phyloP scores from a whole-genome alignment of 2,329 filamentous ascomycete species.

The Aspergillus terreus region DNA sequence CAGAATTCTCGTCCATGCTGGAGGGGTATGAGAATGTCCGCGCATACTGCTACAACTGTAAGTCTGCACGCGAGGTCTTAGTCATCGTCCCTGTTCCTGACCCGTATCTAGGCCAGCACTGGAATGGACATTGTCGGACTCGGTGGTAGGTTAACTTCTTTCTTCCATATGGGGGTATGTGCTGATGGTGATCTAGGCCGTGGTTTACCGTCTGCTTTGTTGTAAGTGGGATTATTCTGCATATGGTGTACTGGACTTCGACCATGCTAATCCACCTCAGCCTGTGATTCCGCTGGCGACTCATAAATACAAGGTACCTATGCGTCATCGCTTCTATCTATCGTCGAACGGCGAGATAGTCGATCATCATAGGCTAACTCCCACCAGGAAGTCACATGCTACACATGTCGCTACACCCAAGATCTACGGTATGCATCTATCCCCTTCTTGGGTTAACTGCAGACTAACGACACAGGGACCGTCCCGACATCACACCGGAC shows the following conservation, averaged over 20 bases:
- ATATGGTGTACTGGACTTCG: neutral
- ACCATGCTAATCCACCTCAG: constrained; percentile 14
- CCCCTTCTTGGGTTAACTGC: neutral
- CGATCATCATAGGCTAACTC: too few species aligned
- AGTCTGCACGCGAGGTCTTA: constrained; percentile 12
- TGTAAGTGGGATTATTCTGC: constrained; percentile 19
- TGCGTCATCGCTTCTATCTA: too few species aligned
- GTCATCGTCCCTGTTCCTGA: neutral
- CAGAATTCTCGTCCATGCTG: constrained; percentile 43
- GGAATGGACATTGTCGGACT: constrained; percentile 42
- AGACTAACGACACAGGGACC: constrained; percentile 22
- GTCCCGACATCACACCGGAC: constrained; percentile 36
- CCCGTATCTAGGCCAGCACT: constrained; percentile 34
- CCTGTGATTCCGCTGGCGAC: constrained; percentile 36
- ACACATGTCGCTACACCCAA: constrained; percentile 36
- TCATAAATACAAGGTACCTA: constrained; percentile 41
- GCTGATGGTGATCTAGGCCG: constrained; percentile 25
- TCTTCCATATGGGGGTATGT: neutral
- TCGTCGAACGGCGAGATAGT: too few species aligned
- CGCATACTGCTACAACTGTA: constrained; percentile 46
- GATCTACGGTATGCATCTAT: constrained; percentile 30
- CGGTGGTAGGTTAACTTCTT: constrained; percentile 33
- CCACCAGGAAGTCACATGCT: constrained; percentile 35
- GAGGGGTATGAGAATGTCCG: constrained; percentile 45
- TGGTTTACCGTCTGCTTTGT: constrained; percentile 47